Conservation (phyloP, 495 filamentous ascomycete species). For the Aspergillus ostianus region DNA sequence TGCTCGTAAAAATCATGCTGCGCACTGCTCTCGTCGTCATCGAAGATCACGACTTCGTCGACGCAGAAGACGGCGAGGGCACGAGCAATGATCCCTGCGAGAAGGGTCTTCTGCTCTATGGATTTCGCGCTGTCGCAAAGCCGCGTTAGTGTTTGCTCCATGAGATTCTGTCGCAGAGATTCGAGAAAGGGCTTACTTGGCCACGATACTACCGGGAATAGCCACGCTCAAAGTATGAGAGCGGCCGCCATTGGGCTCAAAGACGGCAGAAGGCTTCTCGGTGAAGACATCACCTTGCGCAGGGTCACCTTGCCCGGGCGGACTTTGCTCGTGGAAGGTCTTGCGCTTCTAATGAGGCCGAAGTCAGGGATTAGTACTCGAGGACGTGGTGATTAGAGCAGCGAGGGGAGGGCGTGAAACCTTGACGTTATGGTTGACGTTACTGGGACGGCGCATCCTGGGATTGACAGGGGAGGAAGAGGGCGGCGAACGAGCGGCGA, state of each 20-base stretch:
- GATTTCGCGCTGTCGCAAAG: conserved; percentile 46
- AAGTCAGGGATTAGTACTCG: not conserved
- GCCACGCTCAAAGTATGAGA: conserved; percentile 56
- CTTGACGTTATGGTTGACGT: not conserved
- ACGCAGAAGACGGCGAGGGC: conserved; percentile 72
- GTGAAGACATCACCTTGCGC: conserved; percentile 27
- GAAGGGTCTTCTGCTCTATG: conserved; percentile 61
- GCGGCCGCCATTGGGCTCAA: conserved; percentile 45
- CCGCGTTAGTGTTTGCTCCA: not conserved
- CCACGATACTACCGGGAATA: conserved; percentile 57
- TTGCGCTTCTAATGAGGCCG: conserved; percentile 12
- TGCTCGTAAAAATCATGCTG: conserved; percentile 8
- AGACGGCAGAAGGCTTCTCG: conserved; percentile 57
- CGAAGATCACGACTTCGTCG: conserved; percentile 74
- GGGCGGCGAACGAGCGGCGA: not conserved
- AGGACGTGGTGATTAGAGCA: not conserved
- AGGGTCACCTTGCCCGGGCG: conserved; percentile 2
- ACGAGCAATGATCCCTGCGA: conserved; percentile 68
- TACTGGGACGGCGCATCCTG: conserved; percentile 11
- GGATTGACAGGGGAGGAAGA: not conserved
- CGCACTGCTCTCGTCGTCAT: conserved; percentile 47
- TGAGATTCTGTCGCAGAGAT: not conserved
- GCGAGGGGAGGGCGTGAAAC: not conserved
- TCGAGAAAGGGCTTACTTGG: conserved; percentile 43
- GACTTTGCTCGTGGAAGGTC: conserved; percentile 7